phyloP scores from a whole-genome alignment of 139 green algal species.

The Coelastrella sp. region DNA sequence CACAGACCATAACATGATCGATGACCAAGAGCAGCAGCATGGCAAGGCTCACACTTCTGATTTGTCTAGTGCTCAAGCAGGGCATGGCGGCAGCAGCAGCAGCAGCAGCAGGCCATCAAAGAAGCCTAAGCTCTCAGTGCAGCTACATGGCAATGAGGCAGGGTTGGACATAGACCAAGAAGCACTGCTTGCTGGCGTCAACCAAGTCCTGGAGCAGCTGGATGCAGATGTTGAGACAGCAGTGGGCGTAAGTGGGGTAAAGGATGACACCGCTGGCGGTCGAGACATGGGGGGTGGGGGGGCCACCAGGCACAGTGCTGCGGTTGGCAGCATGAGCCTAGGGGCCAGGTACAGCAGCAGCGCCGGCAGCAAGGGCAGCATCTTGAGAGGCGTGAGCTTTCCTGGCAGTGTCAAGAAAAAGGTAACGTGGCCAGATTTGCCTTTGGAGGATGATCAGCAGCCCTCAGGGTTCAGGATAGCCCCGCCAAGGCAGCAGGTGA shows the following conservation, averaged over 20 bases:
- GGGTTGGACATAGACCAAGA: constrained; percentile 22
- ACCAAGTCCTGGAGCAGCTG: constrained; percentile 21
- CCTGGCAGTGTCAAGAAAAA: constrained; percentile 39
- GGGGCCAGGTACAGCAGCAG: constrained; percentile 21
- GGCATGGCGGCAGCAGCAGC: background rate
- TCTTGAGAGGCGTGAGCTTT: constrained; percentile 2
- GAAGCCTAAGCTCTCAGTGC: background rate
- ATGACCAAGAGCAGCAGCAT: background rate
- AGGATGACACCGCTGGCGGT: background rate
- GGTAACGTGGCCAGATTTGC: constrained; percentile 38
- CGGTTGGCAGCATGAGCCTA: constrained; percentile 32
- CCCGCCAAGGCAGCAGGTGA: constrained; percentile 6
- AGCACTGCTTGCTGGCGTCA: constrained; percentile 32
- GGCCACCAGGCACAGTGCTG: background rate
- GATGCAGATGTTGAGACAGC: constrained; percentile 27
- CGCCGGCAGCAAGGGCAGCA: constrained; percentile 18
- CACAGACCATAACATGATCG: background rate
- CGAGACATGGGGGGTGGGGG: background rate
- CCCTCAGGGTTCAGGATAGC: constrained; percentile 39
- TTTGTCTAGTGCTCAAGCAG: background rate
- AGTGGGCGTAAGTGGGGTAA: background rate
- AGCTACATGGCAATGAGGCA: background rate
- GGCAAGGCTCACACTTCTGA: background rate
- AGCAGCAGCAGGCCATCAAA: background rate
- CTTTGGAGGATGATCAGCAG: background rate